Conservation (phyloP, 1,284 basidiomycete species). For the Exsudoporus floridanus region DNA sequence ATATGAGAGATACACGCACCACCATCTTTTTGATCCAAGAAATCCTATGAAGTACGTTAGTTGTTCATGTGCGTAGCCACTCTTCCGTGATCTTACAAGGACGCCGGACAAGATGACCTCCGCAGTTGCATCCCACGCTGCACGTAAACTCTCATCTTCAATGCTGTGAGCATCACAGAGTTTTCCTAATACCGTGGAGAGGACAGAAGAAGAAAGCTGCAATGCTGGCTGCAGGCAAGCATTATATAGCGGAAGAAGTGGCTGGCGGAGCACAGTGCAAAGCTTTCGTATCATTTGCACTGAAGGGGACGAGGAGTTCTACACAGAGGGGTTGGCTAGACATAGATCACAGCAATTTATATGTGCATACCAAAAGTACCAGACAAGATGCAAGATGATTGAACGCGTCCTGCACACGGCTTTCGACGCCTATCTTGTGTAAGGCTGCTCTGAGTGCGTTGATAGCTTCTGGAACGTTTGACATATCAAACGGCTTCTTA, state of each 20-base stretch:
- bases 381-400: constrained; percentile 33
- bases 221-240: constrained; percentile 35
- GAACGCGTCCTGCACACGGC: constrained; percentile 24
- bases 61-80: constrained; percentile 4
- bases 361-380: constrained; percentile 34
- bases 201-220: constrained; percentile 34
- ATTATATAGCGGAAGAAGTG: constrained; percentile 40
- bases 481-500: constrained; percentile 13
- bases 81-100: constrained; percentile 33
- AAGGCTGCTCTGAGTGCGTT: constrained; percentile 26
- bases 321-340: background rate
- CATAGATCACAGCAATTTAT: background rate
- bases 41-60: constrained; percentile 28
- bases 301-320: constrained; percentile 39
- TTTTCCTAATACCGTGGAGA: constrained; percentile 36
- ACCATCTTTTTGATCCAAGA: constrained; percentile 25
- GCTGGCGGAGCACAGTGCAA: constrained; percentile 34
- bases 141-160: constrained; percentile 15
- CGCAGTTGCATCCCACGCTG: constrained; percentile 40
- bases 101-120: constrained; percentile 44
- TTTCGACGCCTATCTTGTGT: constrained; percentile 12
- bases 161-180: constrained; percentile 18
- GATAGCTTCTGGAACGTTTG: constrained; percentile 23
- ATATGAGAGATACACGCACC: constrained; percentile 14
- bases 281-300: constrained; percentile 32